Evolutionary conservation across 2,329 filamentous ascomycete species (phyloP), one percentile per base, ranked within the genome.

Genomic region (Diaporthe helianthi): DNA sequence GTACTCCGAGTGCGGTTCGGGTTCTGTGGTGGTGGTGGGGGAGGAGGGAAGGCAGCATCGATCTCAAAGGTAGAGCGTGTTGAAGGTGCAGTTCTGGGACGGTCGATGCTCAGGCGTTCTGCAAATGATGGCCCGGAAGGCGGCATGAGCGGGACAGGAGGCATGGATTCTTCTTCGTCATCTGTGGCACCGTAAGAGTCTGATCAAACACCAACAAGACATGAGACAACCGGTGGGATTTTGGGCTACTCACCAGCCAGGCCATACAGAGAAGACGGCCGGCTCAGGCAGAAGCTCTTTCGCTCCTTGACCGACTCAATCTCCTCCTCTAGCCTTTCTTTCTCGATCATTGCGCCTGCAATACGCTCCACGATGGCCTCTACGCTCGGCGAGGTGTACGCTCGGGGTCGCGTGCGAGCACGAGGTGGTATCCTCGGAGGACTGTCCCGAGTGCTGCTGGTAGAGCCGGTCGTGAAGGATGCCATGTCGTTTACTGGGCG

Each of bases 281-380:
- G 82, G 70, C 75, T 80, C 22, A 82, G 72, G 72, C 87, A 89
- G 41, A 89, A 77, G 76, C 86, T 90, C 78, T 88, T 86, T 70
- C 87, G 84, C 79, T 89, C 86, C 29, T 89, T 83, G 26, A 87
- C 80, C 63, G 86, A 83, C 65, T 90, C 86, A 65, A 90, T 89
- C 72, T 88, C 83, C 69, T 83, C 84, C 76, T 90, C 83, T 52
- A 89, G 77, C 68, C 80, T 80, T 67, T 91, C 89, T 71, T 87
- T 81, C 75, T 90, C 88, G 66, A 86, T 78, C 80, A 89, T 84
- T 60, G 85, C 86, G 70, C 80, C 83, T 36, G 86, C 87, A 53
- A 89, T 85, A 51, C 86, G 81, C 72, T 86, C 84, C 61, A 86
- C 84, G 66, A 89, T 84, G 17, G 76, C 76, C 33, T 88, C 84